Evolutionary conservation across 2,329 filamentous ascomycete species (phyloP).

Genomic region (Dothidotthia symphoricarpi): DNA sequence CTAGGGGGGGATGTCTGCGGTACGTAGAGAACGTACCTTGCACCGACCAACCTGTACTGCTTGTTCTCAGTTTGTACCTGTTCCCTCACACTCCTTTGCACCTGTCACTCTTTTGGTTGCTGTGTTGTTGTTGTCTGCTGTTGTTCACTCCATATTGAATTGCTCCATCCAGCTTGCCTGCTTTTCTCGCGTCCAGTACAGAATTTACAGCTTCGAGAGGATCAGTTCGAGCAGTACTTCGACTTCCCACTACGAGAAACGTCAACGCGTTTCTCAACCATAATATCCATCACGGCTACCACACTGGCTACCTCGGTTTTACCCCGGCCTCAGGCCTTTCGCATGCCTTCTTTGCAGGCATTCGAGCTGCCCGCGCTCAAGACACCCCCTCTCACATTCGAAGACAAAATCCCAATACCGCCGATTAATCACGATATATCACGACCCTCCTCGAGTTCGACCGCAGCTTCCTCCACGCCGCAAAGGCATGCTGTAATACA

Average conservation of each 20-base stretch:
- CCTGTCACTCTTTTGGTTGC: conserved; percentile 14
- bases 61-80: conserved; percentile 11
- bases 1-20: conserved; percentile 21
- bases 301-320: conserved; percentile 58
- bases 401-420: conserved; percentile 48
- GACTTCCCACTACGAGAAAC: conserved; percentile 25
- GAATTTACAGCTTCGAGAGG: conserved; percentile 12
- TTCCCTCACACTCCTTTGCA: conserved; percentile 24
- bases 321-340: conserved; percentile 58
- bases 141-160: conserved; percentile 20
- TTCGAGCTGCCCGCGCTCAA: conserved; percentile 50
- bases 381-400: conserved; percentile 42
- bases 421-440: conserved; percentile 52
- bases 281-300: conserved; percentile 52
- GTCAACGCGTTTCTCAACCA: conserved; percentile 39
- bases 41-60: conserved; percentile 7
- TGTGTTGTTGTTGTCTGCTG: conserved; percentile 28
- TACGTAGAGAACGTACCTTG: conserved; percentile 27
- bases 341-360: conserved; percentile 50
- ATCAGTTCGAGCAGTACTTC: conserved; percentile 7
- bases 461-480: conserved; percentile 46
- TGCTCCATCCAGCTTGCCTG: conserved; percentile 23
- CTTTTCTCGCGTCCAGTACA: conserved; percentile 15
- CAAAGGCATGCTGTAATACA: conserved; percentile 43
- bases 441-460: conserved; percentile 54